Evolutionary conservation across 805 yeast species (phyloP), one percentile per base, ranked within the genome.

Genomic region (Yarrowia yakushimensis): DNA sequence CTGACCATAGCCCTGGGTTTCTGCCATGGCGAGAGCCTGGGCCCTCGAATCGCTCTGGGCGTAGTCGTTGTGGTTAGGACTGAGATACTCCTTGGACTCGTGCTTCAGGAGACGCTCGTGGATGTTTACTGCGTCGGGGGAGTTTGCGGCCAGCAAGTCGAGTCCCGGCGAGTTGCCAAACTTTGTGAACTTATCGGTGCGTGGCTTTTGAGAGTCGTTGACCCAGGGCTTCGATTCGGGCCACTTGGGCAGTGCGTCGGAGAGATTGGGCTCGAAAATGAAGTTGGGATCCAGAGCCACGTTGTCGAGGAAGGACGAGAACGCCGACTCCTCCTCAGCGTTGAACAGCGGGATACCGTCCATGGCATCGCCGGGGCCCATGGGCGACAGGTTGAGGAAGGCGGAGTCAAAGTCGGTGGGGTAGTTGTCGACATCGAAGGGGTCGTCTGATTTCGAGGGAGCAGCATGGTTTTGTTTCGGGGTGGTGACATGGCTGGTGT

Each of bases 211-310:
- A 6, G 59, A 4, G 22, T 37, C 45, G 55, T 15, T 12, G 28
- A 8, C 27, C 36, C 36, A 34, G 31, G 57, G 57, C 22, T 31
- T 33, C 15, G 54, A 43, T 12, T 62, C 65, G 27, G 65, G 42
- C 63, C 60, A 63, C 41, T 64, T 62, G 23, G 65, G 64, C 30
- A 67, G 65, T 22, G 63, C 68, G 22, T 66, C 73, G 10, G 67
- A 65, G 23, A 69, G 55, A 17, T 68, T 67, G n/a, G 74, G 74
- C 52, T 72, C 73, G 41, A 71, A 67, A 33, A 72, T 45, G 60
- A 72, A 71, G 46, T 70, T 69, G 2, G 72, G 67, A 55, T 72
- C 74, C 11, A 65, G 68, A 11, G 70, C 66, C 48, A 72, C 63
- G 54, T 66, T 67, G 55, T 72, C 74, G 34, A 72, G 66, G 57